phyloP scores from a whole-genome alignment of 1,284 basidiomycete species.

The Sporisorium graminicola region DNA sequence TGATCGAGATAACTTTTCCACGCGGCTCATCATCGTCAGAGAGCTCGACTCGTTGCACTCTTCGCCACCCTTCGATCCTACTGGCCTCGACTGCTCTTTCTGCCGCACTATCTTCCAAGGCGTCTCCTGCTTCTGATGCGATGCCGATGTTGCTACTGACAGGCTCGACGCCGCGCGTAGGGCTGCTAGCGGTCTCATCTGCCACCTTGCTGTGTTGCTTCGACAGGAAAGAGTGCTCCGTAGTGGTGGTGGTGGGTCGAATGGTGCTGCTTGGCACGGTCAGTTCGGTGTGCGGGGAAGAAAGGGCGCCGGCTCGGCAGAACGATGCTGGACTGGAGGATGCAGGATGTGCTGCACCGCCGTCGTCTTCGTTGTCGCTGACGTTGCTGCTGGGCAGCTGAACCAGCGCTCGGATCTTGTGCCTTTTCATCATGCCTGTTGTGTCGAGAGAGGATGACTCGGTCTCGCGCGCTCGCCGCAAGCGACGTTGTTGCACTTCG shows the following conservation, averaged over 20 bases:
- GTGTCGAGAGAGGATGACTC: background rate
- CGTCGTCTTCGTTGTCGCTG: constrained; percentile 21
- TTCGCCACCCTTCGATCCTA: constrained; percentile 6
- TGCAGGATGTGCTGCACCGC: background rate
- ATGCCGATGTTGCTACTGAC: too few species aligned
- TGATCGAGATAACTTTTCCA: constrained; percentile 34
- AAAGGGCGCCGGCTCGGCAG: background rate
- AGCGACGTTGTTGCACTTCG: constrained; percentile 22
- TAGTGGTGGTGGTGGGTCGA: constrained; percentile 9
- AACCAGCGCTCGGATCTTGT: constrained; percentile 6
- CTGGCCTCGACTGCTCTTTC: background rate
- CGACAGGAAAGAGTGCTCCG: background rate
- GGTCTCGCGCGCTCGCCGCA: constrained; percentile 22
- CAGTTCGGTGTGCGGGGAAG: constrained; percentile 35
- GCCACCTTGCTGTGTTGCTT: too few species aligned
- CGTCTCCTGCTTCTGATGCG: too few species aligned
- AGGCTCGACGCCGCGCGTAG: background rate
- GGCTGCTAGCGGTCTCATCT: background rate
- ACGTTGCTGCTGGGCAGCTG: constrained; percentile 14
- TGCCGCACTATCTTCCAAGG: too few species aligned
- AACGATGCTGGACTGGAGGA: constrained; percentile 22
- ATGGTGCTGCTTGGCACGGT: constrained; percentile 29
- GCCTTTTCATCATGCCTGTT: constrained; percentile 10
- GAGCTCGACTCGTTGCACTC: constrained; percentile 25
- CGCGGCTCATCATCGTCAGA: constrained; percentile 37